These are phyloP conservation scores for Capsella bursapastoris DNA, from an alignment of 345 rosid species.

Conservation along the genomic window DNA sequence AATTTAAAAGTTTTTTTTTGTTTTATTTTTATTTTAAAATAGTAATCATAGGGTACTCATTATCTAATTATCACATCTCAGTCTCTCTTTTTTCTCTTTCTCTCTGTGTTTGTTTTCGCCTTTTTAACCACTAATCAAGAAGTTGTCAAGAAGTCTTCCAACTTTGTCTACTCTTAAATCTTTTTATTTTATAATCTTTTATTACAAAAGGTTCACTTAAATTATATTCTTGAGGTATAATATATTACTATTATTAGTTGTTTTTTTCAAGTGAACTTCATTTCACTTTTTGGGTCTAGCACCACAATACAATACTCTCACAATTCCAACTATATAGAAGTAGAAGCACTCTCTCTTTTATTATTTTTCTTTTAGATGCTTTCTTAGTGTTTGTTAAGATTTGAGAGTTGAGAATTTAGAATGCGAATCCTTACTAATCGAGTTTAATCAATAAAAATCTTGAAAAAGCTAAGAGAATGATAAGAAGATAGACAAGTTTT, in stretches of 20 bases:
- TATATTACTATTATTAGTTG: background rate
- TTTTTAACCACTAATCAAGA: slow-evolving; percentile 39
- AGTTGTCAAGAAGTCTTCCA: slow-evolving; percentile 21
- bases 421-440: background rate
- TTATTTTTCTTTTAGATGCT: background rate
- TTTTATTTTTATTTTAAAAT: slow-evolving; percentile 23
- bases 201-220: background rate
- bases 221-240: background rate
- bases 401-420: background rate
- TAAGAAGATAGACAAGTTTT: background rate
- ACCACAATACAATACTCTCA: background rate
- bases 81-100: slow-evolving; percentile 38
- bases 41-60: slow-evolving; percentile 88
- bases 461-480: too few relatives aligned
- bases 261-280: background rate
- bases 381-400: background rate
- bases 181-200: background rate
- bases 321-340: background rate
- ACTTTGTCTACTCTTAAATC: background rate
- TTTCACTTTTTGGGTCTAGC: background rate
- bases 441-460: background rate
- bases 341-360: background rate
- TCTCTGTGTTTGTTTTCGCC: slow-evolving; percentile 43
- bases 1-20: slow-evolving; percentile 6
- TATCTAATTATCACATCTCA: slow-evolving; percentile 61